Evolutionary conservation across 768 basidiomycete genomes (phyloP).

Genomic region (Trametes cubensis): DNA sequence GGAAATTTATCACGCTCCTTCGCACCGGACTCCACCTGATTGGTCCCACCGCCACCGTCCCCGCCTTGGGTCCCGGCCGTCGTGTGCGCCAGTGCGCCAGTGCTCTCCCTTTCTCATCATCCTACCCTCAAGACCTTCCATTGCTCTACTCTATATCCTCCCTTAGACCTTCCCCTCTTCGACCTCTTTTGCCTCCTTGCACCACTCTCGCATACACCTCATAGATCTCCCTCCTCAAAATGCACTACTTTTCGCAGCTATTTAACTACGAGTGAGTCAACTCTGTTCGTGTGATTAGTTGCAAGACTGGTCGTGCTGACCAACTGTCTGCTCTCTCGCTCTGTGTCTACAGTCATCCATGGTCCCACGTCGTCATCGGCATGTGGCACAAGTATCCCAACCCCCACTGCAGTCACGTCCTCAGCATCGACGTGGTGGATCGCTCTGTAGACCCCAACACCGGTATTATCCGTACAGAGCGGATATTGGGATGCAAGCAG

Average conservation of each 20-base stretch:
- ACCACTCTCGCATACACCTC: not conserved
- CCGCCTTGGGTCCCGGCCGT: conserved; percentile 20
- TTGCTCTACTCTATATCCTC: conserved; percentile 23
- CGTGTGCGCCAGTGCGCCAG: conserved; percentile 30
- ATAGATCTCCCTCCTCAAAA: conserved; percentile 33
- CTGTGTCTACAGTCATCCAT: conserved; percentile 65
- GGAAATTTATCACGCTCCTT: conserved; percentile 24
- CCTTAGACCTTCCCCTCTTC: conserved; percentile 19
- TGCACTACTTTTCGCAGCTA: conserved; percentile 86
- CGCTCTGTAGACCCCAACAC: conserved; percentile 81
- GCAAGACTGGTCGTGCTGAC: conserved; percentile 19
- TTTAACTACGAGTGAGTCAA: conserved; percentile 79
- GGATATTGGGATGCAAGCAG: conserved; percentile 89
- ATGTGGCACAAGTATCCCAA: conserved; percentile 98
- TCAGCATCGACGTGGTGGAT: conserved; percentile 86
- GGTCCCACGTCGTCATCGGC: conserved; percentile 88
- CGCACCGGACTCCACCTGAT: conserved; percentile 18
- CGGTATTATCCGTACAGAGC: conserved; percentile 90
- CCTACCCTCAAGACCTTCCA: conserved; percentile 20
- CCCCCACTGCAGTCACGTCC: conserved; percentile 85
- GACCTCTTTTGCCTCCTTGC: not conserved
- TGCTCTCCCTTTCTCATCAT: conserved; percentile 14
- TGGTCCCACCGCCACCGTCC: conserved; percentile 22
- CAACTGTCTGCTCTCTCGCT: conserved; percentile 21
- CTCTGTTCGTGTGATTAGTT: conserved; percentile 5